These are phyloP conservation scores for Cornus controversa DNA, from an alignment of 148 eudicot species.

Conservation along the genomic window DNA sequence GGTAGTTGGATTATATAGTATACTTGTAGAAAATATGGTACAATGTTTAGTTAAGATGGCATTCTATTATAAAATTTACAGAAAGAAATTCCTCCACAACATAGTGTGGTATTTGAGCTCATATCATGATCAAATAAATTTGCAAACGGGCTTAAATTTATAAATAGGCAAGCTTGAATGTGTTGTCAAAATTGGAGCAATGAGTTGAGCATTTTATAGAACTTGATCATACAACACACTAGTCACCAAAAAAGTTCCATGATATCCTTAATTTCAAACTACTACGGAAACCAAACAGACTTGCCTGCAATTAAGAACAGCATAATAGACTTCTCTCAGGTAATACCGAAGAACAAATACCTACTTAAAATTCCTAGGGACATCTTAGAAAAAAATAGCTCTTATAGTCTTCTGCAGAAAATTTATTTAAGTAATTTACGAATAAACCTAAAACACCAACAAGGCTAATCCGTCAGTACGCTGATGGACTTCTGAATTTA, in stretches of 20 bases:
- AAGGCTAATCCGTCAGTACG: too few species aligned
- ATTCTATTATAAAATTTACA: background rate
- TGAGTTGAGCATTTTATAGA: background rate
- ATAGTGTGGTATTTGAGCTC: background rate
- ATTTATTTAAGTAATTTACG: too few species aligned
- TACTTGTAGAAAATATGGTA: background rate
- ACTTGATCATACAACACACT: background rate
- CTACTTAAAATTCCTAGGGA: too few species aligned
- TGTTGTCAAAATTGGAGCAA: conserved; percentile 3
- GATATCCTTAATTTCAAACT: too few species aligned
- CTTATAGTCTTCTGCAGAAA: too few species aligned
- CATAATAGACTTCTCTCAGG: too few species aligned
- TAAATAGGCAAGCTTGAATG: background rate
- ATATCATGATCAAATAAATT: background rate
- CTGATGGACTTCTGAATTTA: too few species aligned
- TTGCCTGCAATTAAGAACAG: too few species aligned
- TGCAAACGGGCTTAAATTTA: background rate
- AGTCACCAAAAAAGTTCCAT: background rate
- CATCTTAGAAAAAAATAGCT: too few species aligned
- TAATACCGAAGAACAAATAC: too few species aligned
- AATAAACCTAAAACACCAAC: too few species aligned
- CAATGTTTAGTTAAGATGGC: background rate
- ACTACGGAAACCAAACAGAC: too few species aligned
- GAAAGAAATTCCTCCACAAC: background rate
- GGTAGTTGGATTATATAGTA: background rate